These are phyloP conservation scores for Plasmodium vivax DNA, from an alignment of 169 alveolate species.

Conservation along the genomic window DNA sequence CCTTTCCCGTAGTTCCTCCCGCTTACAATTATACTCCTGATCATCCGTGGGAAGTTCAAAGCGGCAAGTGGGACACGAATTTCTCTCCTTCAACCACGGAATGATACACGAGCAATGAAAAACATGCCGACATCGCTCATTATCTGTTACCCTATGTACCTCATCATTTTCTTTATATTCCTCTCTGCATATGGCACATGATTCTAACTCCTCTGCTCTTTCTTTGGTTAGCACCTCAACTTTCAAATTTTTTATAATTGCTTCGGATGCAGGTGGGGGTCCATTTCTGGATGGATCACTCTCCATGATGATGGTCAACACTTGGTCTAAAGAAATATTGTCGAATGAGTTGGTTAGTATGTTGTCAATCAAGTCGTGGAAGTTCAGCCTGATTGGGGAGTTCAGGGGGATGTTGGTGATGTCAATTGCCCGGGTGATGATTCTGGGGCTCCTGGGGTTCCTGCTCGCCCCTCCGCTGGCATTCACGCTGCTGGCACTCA, in stretches of 20 bases:
- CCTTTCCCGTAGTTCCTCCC: constrained; percentile 80
- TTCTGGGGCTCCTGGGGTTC: constrained; percentile 35
- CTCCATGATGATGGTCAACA: constrained; percentile 83
- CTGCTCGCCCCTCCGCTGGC: background rate
- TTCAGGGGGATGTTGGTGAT: constrained; percentile 53
- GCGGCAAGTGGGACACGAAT: constrained; percentile 97
- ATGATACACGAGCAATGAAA: constrained; percentile 94
- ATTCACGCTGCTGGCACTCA: background rate
- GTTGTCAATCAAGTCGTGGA: constrained; percentile 53
- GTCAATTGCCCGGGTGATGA: constrained; percentile 62
- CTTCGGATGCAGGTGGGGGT: constrained; percentile 88
- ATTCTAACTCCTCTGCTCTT: constrained; percentile 77
- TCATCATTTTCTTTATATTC: constrained; percentile 83
- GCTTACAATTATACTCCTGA: constrained; percentile 90
- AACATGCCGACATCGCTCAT: constrained; percentile 91
- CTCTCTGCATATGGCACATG: constrained; percentile 89
- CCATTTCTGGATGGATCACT: constrained; percentile 89
- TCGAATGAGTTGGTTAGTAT: constrained; percentile 78
- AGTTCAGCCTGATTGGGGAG: constrained; percentile 29
- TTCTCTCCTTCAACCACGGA: constrained; percentile 96
- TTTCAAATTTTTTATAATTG: constrained; percentile 81
- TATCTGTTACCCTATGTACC: constrained; percentile 83
- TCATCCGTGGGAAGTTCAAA: constrained; percentile 95
- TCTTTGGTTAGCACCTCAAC: constrained; percentile 79
- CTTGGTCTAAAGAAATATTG: constrained; percentile 79